These are phyloP conservation scores for Termitomyces sp. DNA, from an alignment of 768 basidiomycete genomes.

Conservation along the genomic window DNA sequence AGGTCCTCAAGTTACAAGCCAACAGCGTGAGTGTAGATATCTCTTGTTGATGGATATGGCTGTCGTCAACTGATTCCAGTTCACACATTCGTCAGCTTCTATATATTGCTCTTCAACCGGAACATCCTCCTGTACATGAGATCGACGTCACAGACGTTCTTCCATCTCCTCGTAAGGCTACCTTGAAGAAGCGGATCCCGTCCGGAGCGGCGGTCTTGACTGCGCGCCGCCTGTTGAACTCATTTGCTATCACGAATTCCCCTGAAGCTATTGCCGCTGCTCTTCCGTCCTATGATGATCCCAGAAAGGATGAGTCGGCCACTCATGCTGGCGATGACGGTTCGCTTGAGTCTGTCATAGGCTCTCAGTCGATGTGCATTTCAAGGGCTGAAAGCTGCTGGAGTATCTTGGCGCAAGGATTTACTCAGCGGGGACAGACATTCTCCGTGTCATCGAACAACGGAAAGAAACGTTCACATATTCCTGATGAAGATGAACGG, in stretches of 20 bases:
- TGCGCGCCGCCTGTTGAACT: constrained; percentile 48
- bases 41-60: background rate
- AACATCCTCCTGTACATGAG: constrained; percentile 23
- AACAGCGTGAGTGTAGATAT: constrained; percentile 39
- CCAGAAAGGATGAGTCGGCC: constrained; percentile 11
- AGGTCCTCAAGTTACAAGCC: constrained; percentile 54
- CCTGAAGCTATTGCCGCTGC: constrained; percentile 48
- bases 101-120: constrained; percentile 65
- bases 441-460: constrained; percentile 27
- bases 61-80: constrained; percentile 24
- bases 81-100: constrained; percentile 62
- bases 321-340: constrained; percentile 19
- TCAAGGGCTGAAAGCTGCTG: constrained; percentile 51
- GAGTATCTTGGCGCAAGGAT: constrained; percentile 53
- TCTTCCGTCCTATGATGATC: constrained; percentile 42
- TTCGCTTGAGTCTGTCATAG: constrained; percentile 51
- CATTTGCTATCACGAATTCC: constrained; percentile 51
- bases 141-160: constrained; percentile 17
- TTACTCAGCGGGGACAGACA: constrained; percentile 32
- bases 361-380: constrained; percentile 48
- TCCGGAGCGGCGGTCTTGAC: constrained; percentile 41
- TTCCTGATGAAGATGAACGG: constrained; percentile 19
- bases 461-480: constrained; percentile 24
- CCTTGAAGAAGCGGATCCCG: constrained; percentile 31
- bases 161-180: constrained; percentile 46